Evolutionary conservation across 164 flowering plant species (phyloP).

Genomic region (Vitis rotundifolia): DNA sequence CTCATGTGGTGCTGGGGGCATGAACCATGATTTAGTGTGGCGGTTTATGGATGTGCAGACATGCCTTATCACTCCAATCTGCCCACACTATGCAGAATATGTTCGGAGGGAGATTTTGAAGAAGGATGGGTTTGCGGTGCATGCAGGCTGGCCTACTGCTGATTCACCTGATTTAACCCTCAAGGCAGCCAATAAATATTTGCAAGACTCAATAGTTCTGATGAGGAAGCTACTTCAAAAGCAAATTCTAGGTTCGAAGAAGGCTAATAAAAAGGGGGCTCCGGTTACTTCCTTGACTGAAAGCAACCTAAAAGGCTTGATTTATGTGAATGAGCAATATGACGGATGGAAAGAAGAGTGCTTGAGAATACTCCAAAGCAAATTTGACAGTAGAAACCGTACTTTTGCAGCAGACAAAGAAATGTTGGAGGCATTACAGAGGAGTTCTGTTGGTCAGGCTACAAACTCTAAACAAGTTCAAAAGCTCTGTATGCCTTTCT

Average conservation of each 20-base stretch:
- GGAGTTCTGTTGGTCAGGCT: constrained; percentile 42
- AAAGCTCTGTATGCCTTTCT: constrained; percentile 84
- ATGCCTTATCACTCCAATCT: constrained; percentile 80
- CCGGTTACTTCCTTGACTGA: constrained; percentile 28
- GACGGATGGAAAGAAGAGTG: constrained; percentile 91
- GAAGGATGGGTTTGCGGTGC: constrained; percentile 73
- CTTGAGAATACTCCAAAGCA: constrained; percentile 59
- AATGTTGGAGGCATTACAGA: constrained; percentile 52
- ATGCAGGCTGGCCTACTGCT: constrained; percentile 76
- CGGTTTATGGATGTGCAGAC: constrained; percentile 94
- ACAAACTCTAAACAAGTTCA: constrained; percentile 59
- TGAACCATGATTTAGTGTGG: constrained; percentile 71
- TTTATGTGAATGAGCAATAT: constrained; percentile 76
- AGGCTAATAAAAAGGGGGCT: constrained; percentile 52
- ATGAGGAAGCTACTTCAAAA: constrained; percentile 87
- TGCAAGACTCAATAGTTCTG: constrained; percentile 67
- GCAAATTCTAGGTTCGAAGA: constrained; percentile 67
- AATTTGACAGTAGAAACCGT: constrained; percentile 35
- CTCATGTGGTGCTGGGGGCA: constrained; percentile 74
- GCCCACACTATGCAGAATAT: constrained; percentile 87
- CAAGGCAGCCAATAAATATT: constrained; percentile 72
- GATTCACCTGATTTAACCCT: constrained; percentile 66
- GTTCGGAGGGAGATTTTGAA: constrained; percentile 78
- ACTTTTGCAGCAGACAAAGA: constrained; percentile 69
- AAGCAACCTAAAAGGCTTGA: constrained; percentile 52